Conservation (phyloP, 2,329 filamentous ascomycete genomes). For the Pezicula carpinea region DNA sequence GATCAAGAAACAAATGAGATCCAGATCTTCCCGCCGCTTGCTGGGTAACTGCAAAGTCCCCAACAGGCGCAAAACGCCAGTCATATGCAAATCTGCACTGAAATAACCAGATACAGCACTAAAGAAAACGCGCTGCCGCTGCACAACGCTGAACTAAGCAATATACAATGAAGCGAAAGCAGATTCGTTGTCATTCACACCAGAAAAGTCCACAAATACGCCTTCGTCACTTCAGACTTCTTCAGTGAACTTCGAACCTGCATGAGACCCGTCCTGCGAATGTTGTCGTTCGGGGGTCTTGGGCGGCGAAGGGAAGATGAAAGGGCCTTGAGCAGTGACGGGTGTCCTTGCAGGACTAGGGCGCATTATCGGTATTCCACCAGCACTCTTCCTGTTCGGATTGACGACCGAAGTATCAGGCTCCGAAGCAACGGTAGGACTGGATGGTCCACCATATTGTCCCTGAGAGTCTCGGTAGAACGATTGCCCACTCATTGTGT, state of each 20-base stretch:
- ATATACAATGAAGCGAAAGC: constrained; percentile 20
- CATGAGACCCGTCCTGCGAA: constrained; percentile 39
- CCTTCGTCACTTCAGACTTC: constrained; percentile 31
- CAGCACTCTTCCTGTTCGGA: constrained; percentile 31
- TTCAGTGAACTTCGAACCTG: constrained; percentile 39
- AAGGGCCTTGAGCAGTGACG: constrained; percentile 50
- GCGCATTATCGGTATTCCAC: constrained; percentile 55
- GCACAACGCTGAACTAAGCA: constrained; percentile 12
- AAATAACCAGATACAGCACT: constrained; percentile 9
- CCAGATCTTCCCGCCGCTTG: constrained; percentile 12
- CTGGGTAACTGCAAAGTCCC: constrained; percentile 1
- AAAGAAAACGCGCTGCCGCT: not conserved
- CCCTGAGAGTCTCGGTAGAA: constrained; percentile 50
- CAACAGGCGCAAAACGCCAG: constrained; percentile 17
- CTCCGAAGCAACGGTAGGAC: constrained; percentile 17
- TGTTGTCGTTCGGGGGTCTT: constrained; percentile 18
- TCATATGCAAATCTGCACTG: constrained; percentile 17
- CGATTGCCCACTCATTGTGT: constrained; percentile 43
- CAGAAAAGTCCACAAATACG: constrained; percentile 5
- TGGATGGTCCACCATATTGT: constrained; percentile 29
- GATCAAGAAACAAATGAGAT: constrained; percentile 16
- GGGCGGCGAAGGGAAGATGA: constrained; percentile 28
- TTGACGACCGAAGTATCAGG: constrained; percentile 46
- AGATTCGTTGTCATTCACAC: constrained; percentile 18
- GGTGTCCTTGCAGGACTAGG: constrained; percentile 63